Percentiles rank a stretch among this genome's conserved stretches.
Evolutionary conservation across 2,329 filamentous ascomycete genomes (phyloP).

Genomic region (Aspergillus carbonarius): DNA sequence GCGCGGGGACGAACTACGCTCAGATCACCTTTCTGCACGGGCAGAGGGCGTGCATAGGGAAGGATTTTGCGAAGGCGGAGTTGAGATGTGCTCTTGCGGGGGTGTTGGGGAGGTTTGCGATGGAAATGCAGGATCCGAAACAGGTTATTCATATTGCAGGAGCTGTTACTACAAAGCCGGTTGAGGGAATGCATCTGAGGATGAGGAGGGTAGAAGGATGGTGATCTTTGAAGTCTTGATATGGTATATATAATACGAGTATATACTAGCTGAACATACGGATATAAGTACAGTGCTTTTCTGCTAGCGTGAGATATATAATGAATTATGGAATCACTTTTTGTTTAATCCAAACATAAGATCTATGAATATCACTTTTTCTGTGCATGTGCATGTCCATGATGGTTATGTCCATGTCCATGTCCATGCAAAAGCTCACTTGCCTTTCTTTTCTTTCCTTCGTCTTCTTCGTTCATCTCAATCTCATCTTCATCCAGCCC

Average conservation of each 20-base stretch:
- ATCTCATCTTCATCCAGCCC: constrained; percentile 24
- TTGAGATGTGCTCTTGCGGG: constrained; percentile 41
- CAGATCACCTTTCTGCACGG: constrained; percentile 44
- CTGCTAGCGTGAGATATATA: no score
- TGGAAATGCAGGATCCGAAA: constrained; percentile 39
- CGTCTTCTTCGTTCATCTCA: constrained; percentile 19
- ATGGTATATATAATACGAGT: neutral
- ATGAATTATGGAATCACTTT: no score
- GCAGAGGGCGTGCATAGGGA: constrained; percentile 39
- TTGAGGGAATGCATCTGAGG: constrained; percentile 40
- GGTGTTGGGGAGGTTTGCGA: constrained; percentile 35
- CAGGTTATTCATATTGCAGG: constrained; percentile 38
- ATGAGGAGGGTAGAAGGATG: constrained; percentile 34
- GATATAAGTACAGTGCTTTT: neutral
- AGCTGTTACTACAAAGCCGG: constrained; percentile 40
- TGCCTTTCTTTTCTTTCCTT: constrained; percentile 22
- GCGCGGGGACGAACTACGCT: constrained; percentile 39
- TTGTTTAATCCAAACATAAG: no score
- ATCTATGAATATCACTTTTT: neutral
- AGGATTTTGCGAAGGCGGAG: constrained; percentile 45
- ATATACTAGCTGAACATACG: constrained; percentile 1
- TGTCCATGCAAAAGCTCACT: constrained; percentile 29
- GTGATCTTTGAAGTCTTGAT: constrained; percentile 15
- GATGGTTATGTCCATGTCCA: constrained; percentile 18
- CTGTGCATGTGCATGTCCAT: constrained; percentile 6